A percentile compares a stretch with the other conserved stretches of the same genome.
Evolutionary conservation across 371 early-diverging fungal species (phyloP).

Genomic region (Parasitella parasitica): DNA sequence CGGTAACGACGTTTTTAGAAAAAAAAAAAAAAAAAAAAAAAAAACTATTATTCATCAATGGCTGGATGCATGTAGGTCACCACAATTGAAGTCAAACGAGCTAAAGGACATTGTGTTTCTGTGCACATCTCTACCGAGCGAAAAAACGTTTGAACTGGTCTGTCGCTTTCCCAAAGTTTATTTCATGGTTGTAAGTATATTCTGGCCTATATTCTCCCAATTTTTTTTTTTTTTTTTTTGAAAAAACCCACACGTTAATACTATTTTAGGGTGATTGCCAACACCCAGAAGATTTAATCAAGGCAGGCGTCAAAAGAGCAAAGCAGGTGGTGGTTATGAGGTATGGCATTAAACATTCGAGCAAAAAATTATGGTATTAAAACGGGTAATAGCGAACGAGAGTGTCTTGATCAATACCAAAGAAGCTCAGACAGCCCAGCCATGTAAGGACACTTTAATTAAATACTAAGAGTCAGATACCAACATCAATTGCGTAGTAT

Average conservation of each 20-base stretch:
- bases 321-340: slow-evolving; percentile 63
- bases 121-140: slow-evolving; percentile 39
- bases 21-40: no score
- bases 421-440: slow-evolving; percentile 48
- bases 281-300: slow-evolving; percentile 56
- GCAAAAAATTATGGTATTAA: background rate
- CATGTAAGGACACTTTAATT: no score
- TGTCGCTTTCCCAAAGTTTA: slow-evolving; percentile 54
- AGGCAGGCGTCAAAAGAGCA: slow-evolving; percentile 58
- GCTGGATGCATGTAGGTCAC: no score
- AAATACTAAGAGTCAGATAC: no score
- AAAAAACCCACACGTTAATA: no score
- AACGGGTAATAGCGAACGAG: slow-evolving; percentile 31
- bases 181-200: slow-evolving; percentile 55
- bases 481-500: slow-evolving; percentile 19
- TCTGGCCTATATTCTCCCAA: no score
- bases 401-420: slow-evolving; percentile 37
- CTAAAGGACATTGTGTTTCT: slow-evolving; percentile 58
- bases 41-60: no score
- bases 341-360: slow-evolving; percentile 4
- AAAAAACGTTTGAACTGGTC: slow-evolving; percentile 48
- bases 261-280: slow-evolving; percentile 52
- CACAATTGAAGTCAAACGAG: slow-evolving; percentile 36
- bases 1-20: no score
- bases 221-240: no score